phyloP scores from a whole-genome alignment of 2,329 filamentous ascomycete species.

The Colletotrichum echinochloae region DNA sequence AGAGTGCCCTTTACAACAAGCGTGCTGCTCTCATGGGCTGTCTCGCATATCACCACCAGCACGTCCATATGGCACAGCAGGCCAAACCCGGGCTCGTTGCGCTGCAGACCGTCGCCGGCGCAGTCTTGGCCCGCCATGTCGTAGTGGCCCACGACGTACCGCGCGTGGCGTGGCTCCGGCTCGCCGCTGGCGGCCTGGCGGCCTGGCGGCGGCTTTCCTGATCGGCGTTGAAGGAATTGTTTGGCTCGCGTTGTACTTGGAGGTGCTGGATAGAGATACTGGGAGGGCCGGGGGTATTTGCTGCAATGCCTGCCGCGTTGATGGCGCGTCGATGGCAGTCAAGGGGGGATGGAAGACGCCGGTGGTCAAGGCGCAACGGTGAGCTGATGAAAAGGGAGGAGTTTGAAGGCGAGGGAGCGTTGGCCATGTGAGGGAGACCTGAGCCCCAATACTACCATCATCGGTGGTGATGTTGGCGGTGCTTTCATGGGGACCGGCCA shows the following conservation, averaged over 20 bases:
- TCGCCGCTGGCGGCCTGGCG: slow-evolving; percentile 32
- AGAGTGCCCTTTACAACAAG: slow-evolving; percentile 43
- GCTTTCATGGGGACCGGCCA: not conserved
- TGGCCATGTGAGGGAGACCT: not conserved
- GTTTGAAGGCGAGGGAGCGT: not conserved
- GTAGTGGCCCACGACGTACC: slow-evolving; percentile 33
- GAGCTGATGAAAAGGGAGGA: not conserved
- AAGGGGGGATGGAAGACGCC: not conserved
- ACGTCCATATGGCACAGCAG: not conserved
- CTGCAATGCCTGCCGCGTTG: slow-evolving; percentile 27
- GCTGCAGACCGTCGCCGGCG: slow-evolving; percentile 11
- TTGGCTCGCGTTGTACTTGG: slow-evolving; percentile 1
- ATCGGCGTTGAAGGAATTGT: slow-evolving; percentile 6
- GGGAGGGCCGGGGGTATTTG: slow-evolving; percentile 4
- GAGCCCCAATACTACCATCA: not conserved
- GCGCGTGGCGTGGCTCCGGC: slow-evolving; percentile 33
- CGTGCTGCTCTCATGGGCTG: slow-evolving; percentile 36
- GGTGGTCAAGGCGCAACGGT: not conserved
- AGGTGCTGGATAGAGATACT: not conserved
- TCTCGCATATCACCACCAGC: slow-evolving; percentile 19
- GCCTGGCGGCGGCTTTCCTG: slow-evolving; percentile 21
- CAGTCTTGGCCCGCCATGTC: slow-evolving; percentile 25
- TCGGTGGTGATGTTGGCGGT: not conserved
- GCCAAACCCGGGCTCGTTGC: not conserved
- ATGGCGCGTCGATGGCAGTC: slow-evolving; percentile 29